phyloP scores from a whole-genome alignment of 2,329 filamentous ascomycete genomes.

The Colletotrichum lupini region DNA sequence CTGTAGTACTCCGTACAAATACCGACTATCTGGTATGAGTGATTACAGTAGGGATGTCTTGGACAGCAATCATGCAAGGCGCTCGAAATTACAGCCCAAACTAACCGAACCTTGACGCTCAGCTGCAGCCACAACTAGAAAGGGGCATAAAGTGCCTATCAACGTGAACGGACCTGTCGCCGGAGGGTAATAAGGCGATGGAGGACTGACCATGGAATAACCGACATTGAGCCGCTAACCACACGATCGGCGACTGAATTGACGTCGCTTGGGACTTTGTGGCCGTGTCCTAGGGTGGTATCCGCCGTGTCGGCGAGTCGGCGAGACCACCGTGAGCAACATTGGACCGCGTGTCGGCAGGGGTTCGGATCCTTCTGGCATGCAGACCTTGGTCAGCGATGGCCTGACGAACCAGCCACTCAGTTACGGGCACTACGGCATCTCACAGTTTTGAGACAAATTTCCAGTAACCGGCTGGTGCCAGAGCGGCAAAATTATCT shows the following conservation, averaged over 20 bases:
- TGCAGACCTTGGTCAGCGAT: neutral
- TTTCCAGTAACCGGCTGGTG: neutral
- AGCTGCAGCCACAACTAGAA: neutral
- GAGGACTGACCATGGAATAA: neutral
- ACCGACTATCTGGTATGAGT: neutral
- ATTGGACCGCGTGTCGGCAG: constrained; percentile 2
- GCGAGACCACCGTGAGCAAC: neutral
- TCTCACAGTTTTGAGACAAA: neutral
- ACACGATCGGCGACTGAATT: neutral
- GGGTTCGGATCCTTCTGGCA: neutral
- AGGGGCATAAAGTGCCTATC: neutral
- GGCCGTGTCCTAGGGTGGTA: neutral
- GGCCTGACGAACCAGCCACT: neutral
- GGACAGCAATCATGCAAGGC: neutral
- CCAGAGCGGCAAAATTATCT: neutral
- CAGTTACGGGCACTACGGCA: neutral
- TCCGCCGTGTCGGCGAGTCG: constrained; percentile 17
- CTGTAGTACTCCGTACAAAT: neutral
- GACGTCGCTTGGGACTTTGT: neutral
- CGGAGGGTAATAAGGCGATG: neutral
- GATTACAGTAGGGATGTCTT: neutral
- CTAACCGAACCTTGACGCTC: neutral
- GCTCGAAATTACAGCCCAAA: neutral
- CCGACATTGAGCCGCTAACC: neutral
- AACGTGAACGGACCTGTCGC: neutral